Evolutionary conservation across 2,329 filamentous ascomycete genomes (phyloP).

Genomic region (Escovopsis sp.): DNA sequence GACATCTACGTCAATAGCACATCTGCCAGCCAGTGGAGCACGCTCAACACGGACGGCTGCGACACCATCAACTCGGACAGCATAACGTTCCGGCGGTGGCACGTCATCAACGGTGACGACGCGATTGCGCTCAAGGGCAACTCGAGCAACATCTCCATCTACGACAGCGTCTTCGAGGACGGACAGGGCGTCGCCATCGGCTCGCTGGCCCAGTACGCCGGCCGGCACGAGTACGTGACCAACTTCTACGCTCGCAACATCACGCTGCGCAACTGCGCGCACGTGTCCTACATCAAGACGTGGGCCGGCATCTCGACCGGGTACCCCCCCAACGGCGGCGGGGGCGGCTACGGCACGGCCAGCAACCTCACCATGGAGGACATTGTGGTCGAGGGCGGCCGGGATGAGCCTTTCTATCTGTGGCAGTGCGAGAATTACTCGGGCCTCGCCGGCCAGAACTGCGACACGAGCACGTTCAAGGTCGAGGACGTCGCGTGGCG

Average conservation of each 20-base stretch:
- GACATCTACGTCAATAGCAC: constrained; percentile 39
- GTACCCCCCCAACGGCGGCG: constrained; percentile 41
- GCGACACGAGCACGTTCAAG: constrained; percentile 18
- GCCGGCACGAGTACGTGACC: constrained; percentile 31
- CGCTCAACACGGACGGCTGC: constrained; percentile 26
- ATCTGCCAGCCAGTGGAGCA: constrained; percentile 15
- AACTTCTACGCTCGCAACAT: constrained; percentile 33
- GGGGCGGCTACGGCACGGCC: constrained; percentile 33
- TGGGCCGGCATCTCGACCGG: constrained; percentile 37
- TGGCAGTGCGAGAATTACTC: constrained; percentile 22
- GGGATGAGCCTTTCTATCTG: constrained; percentile 17
- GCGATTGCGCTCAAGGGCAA: constrained; percentile 40
- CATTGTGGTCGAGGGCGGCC: constrained; percentile 12
- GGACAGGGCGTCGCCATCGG: constrained; percentile 41
- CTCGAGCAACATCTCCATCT: constrained; percentile 35
- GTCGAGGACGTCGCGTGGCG: constrained; percentile 15
- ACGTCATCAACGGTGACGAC: constrained; percentile 36
- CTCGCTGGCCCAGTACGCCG: constrained; percentile 39
- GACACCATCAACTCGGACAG: constrained; percentile 38
- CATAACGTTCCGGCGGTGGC: constrained; percentile 35
- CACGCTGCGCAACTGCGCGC: constrained; percentile 26
- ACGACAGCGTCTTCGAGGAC: constrained; percentile 31
- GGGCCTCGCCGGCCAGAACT: constrained; percentile 18
- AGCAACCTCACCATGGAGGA: constrained; percentile 18
- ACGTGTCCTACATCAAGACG: constrained; percentile 41